Conservation (phyloP, 768 basidiomycete genomes). For the Paxillus involutus region DNA sequence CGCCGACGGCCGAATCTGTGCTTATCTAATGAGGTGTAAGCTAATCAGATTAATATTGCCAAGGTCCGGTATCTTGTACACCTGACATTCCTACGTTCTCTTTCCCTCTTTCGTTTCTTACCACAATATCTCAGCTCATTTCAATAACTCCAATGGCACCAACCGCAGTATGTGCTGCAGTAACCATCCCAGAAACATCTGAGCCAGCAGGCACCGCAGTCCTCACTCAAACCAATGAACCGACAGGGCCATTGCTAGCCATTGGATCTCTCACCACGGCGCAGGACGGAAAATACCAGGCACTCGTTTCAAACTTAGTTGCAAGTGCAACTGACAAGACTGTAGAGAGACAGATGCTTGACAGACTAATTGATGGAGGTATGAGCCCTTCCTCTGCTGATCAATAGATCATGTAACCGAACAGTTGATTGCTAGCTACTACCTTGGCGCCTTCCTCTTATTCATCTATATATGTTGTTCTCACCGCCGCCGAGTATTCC, state of each 20-base stretch:
- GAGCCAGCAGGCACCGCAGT: constrained; percentile 25
- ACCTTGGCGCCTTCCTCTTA: constrained; percentile 54
- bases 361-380: constrained; percentile 83
- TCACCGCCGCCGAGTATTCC: constrained; percentile 63
- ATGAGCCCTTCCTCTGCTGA: constrained; percentile 5
- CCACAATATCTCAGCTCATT: no score
- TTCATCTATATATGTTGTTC: constrained; percentile 65
- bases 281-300: constrained; percentile 76
- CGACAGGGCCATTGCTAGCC: constrained; percentile 57
- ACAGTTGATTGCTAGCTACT: constrained; percentile 46
- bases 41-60: neutral
- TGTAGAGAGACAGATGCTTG: constrained; percentile 80
- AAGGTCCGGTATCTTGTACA: neutral
- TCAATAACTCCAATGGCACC: constrained; percentile 51
- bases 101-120: neutral
- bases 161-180: constrained; percentile 45
- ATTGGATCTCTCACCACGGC: constrained; percentile 81
- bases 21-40: no score
- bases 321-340: constrained; percentile 34
- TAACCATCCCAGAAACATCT: constrained; percentile 13
- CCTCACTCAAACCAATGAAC: neutral
- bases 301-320: constrained; percentile 61
- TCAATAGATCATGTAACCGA: neutral
- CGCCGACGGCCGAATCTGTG: no score
- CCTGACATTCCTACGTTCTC: neutral